Conservation (phyloP, 2,329 filamentous ascomycete species). For the Aspergillus sp. region DNA sequence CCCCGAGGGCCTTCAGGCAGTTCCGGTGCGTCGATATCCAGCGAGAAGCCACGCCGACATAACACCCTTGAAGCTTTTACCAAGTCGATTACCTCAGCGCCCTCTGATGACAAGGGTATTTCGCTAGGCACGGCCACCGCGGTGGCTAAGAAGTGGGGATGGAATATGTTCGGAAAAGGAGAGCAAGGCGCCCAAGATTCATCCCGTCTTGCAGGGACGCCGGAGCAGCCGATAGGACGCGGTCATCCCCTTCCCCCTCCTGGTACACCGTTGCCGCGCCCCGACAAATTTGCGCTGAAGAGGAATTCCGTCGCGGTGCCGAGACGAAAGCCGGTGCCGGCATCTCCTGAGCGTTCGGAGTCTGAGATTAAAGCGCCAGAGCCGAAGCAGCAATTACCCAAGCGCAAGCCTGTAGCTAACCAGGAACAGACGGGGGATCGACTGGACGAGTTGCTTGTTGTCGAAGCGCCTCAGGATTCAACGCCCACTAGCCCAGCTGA, state of each 20-base stretch:
- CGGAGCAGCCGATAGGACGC: conserved; percentile 65
- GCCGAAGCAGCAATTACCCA: conserved; percentile 43
- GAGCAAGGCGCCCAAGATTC: conserved; percentile 34
- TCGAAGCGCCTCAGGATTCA: conserved; percentile 56
- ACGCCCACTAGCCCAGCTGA: conserved; percentile 34
- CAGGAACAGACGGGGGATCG: conserved; percentile 25
- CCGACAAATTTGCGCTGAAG: conserved; percentile 49
- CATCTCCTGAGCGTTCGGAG: conserved; percentile 24
- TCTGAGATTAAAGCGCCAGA: conserved; percentile 26
- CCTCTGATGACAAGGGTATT: conserved; percentile 28
- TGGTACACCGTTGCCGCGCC: conserved; percentile 65
- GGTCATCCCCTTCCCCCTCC: conserved; percentile 74
- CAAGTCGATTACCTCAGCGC: conserved; percentile 16
- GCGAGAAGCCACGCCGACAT: conserved; percentile 19
- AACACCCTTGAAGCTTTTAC: conserved; percentile 23
- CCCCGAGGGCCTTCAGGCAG: conserved; percentile 13
- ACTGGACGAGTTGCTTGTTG: conserved; percentile 51
- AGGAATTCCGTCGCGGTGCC: conserved; percentile 50
- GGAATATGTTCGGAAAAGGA: conserved; percentile 39
- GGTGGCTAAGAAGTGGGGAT: conserved; percentile 52
- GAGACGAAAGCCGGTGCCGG: conserved; percentile 55
- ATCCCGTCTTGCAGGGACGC: conserved; percentile 34
- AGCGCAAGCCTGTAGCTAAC: conserved; percentile 29
- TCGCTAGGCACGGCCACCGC: conserved; percentile 44
- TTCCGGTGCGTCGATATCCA: conserved; percentile 18